Conservation (phyloP, 805 yeast species). For the Yarrowia sp. region DNA sequence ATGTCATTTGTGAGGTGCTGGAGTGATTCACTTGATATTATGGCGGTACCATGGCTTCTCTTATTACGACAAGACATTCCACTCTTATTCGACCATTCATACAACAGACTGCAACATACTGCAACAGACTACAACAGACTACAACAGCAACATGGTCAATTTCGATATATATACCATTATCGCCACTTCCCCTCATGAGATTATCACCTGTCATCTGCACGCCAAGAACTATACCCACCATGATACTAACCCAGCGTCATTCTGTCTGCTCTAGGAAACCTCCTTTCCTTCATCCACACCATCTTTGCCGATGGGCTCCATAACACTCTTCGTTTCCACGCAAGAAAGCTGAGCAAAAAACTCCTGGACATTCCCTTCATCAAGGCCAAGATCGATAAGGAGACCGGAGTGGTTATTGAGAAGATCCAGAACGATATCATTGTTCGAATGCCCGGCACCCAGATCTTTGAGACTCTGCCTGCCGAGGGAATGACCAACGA, state of each 20-base stretch:
- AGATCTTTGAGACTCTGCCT: slow-evolving; percentile 58
- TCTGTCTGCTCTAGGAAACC: not conserved
- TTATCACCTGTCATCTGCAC: no score
- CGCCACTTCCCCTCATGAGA: no score
- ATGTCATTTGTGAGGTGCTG: no score
- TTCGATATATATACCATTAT: no score
- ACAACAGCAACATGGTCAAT: no score
- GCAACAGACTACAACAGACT: no score
- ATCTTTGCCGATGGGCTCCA: slow-evolving; percentile 15
- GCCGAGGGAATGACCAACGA: slow-evolving; percentile 59
- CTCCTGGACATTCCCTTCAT: slow-evolving; percentile 57
- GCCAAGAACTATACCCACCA: no score
- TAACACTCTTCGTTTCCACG: slow-evolving; percentile 8
- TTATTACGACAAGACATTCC: no score
- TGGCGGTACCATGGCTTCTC: no score
- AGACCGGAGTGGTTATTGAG: slow-evolving; percentile 58
- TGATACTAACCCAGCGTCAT: slow-evolving; percentile 28
- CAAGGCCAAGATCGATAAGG: slow-evolving; percentile 63
- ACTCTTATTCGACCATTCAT: no score
- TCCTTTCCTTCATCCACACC: slow-evolving; percentile 16
- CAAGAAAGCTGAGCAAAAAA: slow-evolving; percentile 11
- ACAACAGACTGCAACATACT: no score
- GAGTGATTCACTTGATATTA: no score
- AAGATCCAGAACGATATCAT: slow-evolving; percentile 66
- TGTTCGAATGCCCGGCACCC: slow-evolving; percentile 55